Evolutionary conservation across 768 basidiomycete species (phyloP).

Genomic region (Pleurotus giganteus): DNA sequence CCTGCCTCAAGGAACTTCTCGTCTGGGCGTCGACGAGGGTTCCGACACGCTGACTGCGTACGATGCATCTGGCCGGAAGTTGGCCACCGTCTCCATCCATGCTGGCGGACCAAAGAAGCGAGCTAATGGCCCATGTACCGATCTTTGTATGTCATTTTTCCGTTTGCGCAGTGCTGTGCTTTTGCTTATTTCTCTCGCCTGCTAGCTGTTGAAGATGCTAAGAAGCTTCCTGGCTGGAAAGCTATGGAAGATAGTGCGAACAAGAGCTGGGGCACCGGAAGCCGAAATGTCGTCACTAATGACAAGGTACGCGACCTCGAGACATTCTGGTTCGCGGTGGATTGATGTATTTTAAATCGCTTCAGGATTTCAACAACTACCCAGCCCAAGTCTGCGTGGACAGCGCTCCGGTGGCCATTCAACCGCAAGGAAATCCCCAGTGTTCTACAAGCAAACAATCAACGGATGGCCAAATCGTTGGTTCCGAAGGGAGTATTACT

Average conservation of each 20-base stretch:
- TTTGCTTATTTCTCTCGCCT: too few species aligned
- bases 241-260: slow-evolving; percentile 8
- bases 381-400: not conserved
- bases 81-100: not conserved
- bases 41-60: not conserved
- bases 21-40: not conserved
- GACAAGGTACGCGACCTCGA: not conserved
- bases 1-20: not conserved
- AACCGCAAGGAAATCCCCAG: not conserved
- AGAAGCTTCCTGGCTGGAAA: slow-evolving; percentile 11
- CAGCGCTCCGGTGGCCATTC: not conserved
- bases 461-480: slow-evolving; percentile 4
- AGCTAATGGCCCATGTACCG: not conserved
- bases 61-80: not conserved
- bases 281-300: slow-evolving; percentile 12
- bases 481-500: slow-evolving; percentile 7
- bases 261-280: slow-evolving; percentile 11
- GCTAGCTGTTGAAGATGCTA: not conserved
- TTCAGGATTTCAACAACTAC: not conserved
- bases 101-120: not conserved
- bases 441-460: slow-evolving; percentile 1
- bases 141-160: not conserved
- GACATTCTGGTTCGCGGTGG: not conserved
- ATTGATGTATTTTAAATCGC: not conserved
- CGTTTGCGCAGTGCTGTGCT: too few species aligned